These are phyloP conservation scores for Elongisporangium prolatum DNA, from an alignment of 352 stramenopile genomes.

Conservation along the genomic window DNA sequence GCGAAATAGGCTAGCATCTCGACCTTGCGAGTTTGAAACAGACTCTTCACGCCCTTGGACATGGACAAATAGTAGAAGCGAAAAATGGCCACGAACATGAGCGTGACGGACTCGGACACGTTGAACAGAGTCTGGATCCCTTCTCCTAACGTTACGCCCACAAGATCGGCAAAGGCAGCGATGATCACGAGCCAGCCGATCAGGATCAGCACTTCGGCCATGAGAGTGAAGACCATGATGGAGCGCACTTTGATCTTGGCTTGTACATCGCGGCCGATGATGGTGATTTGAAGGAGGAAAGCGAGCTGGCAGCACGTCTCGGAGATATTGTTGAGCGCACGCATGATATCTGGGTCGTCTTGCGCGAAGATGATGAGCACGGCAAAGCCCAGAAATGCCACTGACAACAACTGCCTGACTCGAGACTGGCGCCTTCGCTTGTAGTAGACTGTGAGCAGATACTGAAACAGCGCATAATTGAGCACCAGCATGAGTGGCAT, in stretches of 20 bases:
- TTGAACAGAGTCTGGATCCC: conserved; percentile 5
- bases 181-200: conserved; percentile 5
- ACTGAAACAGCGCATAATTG: conserved; percentile 6
- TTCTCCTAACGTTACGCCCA: conserved; percentile 3
- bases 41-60: conserved; percentile 1
- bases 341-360: conserved; percentile 10
- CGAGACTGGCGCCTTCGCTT: conserved; percentile 8
- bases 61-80: conserved; percentile 20
- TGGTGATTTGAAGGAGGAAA: conserved; percentile 39
- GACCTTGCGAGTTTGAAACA: conserved; percentile 8
- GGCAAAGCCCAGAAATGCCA: conserved; percentile 17
- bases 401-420: conserved; percentile 5
- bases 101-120: conserved; percentile 11
- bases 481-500: conserved; percentile 12
- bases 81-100: conserved; percentile 13
- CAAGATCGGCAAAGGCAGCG: not conserved
- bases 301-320: conserved; percentile 26
- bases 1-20: conserved; percentile 13
- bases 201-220: conserved; percentile 18
- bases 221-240: conserved; percentile 23
- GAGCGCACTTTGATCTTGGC: conserved; percentile 26
- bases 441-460: conserved; percentile 15
- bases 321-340: conserved; percentile 28
- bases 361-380: conserved; percentile 15
- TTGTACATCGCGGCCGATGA: conserved; percentile 31